phyloP scores from a whole-genome alignment of 768 basidiomycete species.

The Coprinellus micaceus region DNA sequence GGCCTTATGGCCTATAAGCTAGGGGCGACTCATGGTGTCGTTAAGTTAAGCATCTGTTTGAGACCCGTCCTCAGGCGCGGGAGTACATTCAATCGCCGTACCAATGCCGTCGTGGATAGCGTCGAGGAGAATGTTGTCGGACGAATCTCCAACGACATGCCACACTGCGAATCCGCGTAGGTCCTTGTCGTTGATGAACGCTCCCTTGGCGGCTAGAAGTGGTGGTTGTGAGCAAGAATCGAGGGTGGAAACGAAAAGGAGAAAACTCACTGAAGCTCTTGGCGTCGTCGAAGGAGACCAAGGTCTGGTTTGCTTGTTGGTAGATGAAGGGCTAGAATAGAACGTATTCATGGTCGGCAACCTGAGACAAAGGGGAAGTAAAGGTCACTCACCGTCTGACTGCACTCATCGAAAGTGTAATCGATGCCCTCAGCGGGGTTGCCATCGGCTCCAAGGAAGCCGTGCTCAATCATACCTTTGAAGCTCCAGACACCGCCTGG shows the following conservation, averaged over 20 bases:
- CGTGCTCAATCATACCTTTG: slow-evolving; percentile 51
- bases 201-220: slow-evolving; percentile 52
- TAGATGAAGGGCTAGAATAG: slow-evolving; percentile 61
- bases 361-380: not conserved
- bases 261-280: slow-evolving; percentile 46
- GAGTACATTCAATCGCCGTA: slow-evolving; percentile 22
- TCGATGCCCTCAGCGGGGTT: slow-evolving; percentile 45
- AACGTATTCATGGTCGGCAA: too few relatives aligned
- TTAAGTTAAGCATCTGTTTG: too few relatives aligned
- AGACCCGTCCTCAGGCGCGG: too few relatives aligned
- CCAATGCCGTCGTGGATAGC: slow-evolving; percentile 45
- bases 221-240: too few relatives aligned
- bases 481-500: slow-evolving; percentile 53
- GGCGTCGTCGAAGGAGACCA: slow-evolving; percentile 69
- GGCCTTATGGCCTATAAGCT: too few relatives aligned
- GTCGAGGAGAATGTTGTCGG: slow-evolving; percentile 49
- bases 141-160: slow-evolving; percentile 60
- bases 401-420: slow-evolving; percentile 63
- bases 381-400: slow-evolving; percentile 59
- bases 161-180: slow-evolving; percentile 66
- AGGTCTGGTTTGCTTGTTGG: slow-evolving; percentile 43
- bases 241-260: not conserved
- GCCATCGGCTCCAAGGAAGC: slow-evolving; percentile 50
- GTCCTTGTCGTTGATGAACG: slow-evolving; percentile 49
- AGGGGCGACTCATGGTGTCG: too few relatives aligned